Conservation (phyloP, 768 basidiomycete genomes). For the Suillus tomentosus region DNA sequence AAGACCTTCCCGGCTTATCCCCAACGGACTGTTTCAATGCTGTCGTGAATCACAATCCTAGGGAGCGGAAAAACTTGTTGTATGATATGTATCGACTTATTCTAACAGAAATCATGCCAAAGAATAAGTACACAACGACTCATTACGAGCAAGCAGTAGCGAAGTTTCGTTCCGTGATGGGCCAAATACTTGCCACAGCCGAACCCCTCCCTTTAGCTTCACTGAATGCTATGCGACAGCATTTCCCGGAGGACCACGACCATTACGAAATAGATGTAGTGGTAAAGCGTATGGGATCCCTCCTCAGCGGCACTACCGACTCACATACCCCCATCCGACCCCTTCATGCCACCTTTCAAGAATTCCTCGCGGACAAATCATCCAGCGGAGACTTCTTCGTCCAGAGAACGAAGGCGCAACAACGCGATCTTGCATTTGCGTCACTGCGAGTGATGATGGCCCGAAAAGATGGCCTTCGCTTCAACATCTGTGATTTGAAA, state of each 20-base stretch:
- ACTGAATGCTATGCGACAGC: neutral
- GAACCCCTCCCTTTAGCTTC: neutral
- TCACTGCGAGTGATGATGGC: conserved; percentile 17
- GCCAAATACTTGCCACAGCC: neutral
- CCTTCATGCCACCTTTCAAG: conserved; percentile 30
- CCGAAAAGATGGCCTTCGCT: no score
- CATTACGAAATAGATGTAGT: neutral
- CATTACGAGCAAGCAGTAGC: neutral
- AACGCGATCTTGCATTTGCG: conserved; percentile 6
- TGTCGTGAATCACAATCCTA: neutral
- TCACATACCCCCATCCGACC: conserved; percentile 13
- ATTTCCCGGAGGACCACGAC: neutral
- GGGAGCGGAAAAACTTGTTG: neutral
- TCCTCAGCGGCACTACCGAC: conserved; percentile 8
- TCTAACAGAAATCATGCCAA: neutral
- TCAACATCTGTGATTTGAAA: no score
- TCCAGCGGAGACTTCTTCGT: conserved; percentile 20
- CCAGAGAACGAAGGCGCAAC: neutral
- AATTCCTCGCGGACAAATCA: conserved; percentile 22
- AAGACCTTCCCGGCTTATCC: neutral
- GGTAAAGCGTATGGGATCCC: conserved; percentile 3
- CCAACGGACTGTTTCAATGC: neutral
- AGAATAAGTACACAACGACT: neutral
- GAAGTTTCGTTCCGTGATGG: conserved; percentile 10
- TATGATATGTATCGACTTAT: conserved; percentile 3